phyloP scores from a whole-genome alignment of 2,329 filamentous ascomycete genomes.

The Epichloe aotearoae region DNA sequence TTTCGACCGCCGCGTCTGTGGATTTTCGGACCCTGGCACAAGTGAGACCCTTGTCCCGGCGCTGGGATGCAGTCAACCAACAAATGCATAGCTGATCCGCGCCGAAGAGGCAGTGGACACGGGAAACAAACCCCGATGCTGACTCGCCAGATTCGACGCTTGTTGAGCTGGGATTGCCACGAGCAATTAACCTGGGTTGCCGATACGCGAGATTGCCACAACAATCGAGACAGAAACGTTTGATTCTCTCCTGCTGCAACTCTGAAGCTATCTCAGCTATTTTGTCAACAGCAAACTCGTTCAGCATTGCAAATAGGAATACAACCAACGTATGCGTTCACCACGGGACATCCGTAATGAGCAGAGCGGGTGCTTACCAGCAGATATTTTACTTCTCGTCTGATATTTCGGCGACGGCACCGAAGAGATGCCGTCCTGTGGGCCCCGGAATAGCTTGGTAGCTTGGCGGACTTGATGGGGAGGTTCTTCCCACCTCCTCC shows the following conservation, averaged over 20 bases:
- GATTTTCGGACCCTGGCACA: background rate
- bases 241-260: too few species aligned
- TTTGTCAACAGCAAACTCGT: too few species aligned
- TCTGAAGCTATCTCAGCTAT: too few species aligned
- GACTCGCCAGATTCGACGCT: background rate
- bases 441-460: background rate
- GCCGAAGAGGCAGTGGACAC: background rate
- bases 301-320: too few species aligned
- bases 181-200: background rate
- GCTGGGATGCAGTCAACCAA: background rate
- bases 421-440: background rate
- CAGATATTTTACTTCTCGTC: background rate
- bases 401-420: background rate
- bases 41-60: background rate
- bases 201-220: background rate
- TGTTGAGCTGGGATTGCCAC: background rate
- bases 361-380: background rate
- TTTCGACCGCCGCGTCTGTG: background rate
- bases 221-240: too few species aligned
- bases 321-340: too few species aligned
- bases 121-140: background rate
- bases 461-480: background rate
- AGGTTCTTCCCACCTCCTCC: background rate
- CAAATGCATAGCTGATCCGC: conserved; percentile 1
- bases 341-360: background rate